Evolutionary conservation across 345 rosid genomes (phyloP).

Genomic region (Rhodomyrtus tomentosa): DNA sequence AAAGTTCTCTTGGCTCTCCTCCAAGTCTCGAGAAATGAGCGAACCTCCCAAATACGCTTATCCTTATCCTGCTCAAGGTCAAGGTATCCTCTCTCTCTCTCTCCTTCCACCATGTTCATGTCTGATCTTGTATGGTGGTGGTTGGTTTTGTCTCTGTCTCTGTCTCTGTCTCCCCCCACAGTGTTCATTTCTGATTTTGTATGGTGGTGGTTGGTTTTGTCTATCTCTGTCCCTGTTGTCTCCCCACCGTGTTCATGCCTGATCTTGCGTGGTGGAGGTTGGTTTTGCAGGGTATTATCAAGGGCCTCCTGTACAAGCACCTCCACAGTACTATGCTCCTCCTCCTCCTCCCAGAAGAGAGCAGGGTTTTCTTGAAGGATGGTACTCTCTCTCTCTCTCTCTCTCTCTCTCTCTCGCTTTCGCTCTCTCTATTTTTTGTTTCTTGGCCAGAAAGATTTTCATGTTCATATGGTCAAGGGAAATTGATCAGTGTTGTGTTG

Average conservation of each 20-base stretch:
- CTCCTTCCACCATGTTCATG: background rate
- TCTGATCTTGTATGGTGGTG: background rate
- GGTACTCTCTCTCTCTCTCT: conserved; percentile 8
- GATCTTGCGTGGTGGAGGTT: background rate
- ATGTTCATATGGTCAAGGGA: background rate
- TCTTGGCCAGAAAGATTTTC: background rate
- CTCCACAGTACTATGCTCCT: conserved; percentile 29
- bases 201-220: background rate
- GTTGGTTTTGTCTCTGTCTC: background rate
- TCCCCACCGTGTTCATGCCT: background rate
- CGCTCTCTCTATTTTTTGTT: background rate
- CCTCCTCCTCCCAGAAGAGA: conserved; percentile 16
- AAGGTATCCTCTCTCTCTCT: background rate
- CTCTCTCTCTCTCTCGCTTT: background rate
- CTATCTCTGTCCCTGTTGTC: background rate
- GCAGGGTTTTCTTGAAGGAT: conserved; percentile 34
- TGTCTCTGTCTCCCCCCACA: background rate
- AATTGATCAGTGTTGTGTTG: background rate
- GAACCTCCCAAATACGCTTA: conserved; percentile 35
- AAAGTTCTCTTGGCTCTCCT: background rate
- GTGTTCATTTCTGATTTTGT: background rate
- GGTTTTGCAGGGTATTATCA: conserved; percentile 30
- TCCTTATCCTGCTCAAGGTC: conserved; percentile 48
- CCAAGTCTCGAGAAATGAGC: conserved; percentile 7
- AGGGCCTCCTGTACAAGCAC: conserved; percentile 37